These are phyloP conservation scores for Solanum virginianum DNA, from an alignment of 257 asterid genomes.

Conservation along the genomic window DNA sequence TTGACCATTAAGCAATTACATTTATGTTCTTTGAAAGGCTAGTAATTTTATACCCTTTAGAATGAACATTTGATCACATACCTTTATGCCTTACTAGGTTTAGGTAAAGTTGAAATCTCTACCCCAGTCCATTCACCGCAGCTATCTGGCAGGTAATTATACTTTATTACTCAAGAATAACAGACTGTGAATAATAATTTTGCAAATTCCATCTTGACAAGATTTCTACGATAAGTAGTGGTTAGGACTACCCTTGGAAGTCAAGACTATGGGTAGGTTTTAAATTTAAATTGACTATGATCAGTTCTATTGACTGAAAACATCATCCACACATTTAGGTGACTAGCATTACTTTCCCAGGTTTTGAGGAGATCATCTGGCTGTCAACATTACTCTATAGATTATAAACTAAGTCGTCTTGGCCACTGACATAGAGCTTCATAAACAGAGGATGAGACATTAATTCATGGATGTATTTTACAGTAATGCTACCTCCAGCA, in stretches of 20 bases:
- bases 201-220: neutral
- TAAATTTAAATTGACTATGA: neutral
- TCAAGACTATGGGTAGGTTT: neutral
- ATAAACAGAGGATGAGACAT: neutral
- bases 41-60: neutral
- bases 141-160: slow-evolving; percentile 38
- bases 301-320: neutral
- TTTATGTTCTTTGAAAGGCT: neutral
- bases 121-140: slow-evolving; percentile 75
- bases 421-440: neutral
- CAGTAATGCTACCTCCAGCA: neutral
- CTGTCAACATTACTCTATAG: neutral
- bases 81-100: slow-evolving; percentile 34
- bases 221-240: neutral
- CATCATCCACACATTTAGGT: neutral
- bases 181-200: neutral
- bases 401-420: neutral
- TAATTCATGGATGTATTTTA: neutral
- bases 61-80: slow-evolving; percentile 1
- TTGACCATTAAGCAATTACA: neutral
- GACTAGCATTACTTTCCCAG: neutral
- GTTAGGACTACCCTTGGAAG: neutral
- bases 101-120: slow-evolving; percentile 64
- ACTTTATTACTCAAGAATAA: neutral
- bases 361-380: neutral